These are phyloP conservation scores for Cadophora malorum DNA, from an alignment of 2,329 filamentous ascomycete species.

Conservation along the genomic window DNA sequence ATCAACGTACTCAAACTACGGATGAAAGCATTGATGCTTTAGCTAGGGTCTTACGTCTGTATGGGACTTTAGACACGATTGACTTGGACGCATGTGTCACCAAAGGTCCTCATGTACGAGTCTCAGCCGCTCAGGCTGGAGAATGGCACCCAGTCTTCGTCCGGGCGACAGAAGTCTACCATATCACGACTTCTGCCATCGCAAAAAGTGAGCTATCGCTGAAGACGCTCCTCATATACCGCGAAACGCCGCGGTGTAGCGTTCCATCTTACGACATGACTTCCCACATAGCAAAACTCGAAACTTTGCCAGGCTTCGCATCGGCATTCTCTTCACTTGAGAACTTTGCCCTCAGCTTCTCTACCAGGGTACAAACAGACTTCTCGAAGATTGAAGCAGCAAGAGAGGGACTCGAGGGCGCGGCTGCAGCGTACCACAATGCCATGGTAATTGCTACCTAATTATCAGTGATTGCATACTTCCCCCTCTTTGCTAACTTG, in stretches of 20 bases:
- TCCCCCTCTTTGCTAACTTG: neutral
- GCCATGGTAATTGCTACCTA: neutral
- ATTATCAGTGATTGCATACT: too few relatives aligned
- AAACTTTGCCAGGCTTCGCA: neutral
- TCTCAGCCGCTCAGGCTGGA: constrained; percentile 10
- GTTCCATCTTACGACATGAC: constrained; percentile 3
- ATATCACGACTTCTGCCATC: constrained; percentile 10
- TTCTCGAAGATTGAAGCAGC: neutral
- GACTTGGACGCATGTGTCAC: neutral
- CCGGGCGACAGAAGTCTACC: constrained; percentile 6
- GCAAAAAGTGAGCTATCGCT: neutral
- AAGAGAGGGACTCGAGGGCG: neutral
- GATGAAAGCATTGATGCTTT: constrained; percentile 4
- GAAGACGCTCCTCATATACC: neutral
- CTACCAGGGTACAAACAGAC: neutral
- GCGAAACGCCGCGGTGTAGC: constrained; percentile 2
- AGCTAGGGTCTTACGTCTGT: neutral
- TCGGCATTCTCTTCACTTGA: constrained; percentile 2
- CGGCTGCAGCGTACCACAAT: neutral
- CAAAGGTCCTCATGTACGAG: neutral
- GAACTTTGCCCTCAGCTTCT: constrained; percentile 11
- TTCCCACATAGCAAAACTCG: neutral
- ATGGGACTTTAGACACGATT: constrained; percentile 3
- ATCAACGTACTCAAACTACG: neutral
- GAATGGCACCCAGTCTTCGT: constrained; percentile 8